phyloP scores from a whole-genome alignment of 148 eudicot genomes.

The Amaranthus palmeri region DNA sequence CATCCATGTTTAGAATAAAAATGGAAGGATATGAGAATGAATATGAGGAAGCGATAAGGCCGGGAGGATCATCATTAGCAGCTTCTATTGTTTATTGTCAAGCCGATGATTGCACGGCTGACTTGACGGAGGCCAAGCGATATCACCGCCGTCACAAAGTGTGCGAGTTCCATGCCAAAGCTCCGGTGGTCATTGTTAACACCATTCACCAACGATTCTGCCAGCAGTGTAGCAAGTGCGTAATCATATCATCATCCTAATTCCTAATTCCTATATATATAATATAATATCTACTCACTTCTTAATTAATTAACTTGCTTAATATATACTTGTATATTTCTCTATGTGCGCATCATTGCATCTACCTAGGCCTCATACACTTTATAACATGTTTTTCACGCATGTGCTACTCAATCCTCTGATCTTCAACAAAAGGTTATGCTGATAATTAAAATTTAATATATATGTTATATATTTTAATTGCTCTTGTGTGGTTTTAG shows the following conservation, averaged over 20 bases:
- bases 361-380: no score
- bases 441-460: no score
- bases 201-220: slow-evolving; percentile 67
- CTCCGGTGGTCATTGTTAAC: slow-evolving; percentile 45
- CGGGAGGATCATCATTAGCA: slow-evolving; percentile 5
- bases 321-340: no score
- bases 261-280: no score
- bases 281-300: no score
- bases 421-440: no score
- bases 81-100: slow-evolving; percentile 41
- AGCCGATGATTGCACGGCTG: slow-evolving; percentile 57
- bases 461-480: no score
- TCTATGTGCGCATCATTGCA: no score
- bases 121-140: slow-evolving; percentile 58
- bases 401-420: no score
- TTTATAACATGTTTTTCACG: no score
- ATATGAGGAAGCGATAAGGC: not conserved
- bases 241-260: not conserved
- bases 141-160: slow-evolving; percentile 87
- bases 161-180: slow-evolving; percentile 73
- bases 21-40: slow-evolving; percentile 27
- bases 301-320: no score
- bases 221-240: slow-evolving; percentile 88
- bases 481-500: no score
- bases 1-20: not conserved